Conservation (phyloP, 2,329 filamentous ascomycete genomes). For the Onygena corvina region DNA sequence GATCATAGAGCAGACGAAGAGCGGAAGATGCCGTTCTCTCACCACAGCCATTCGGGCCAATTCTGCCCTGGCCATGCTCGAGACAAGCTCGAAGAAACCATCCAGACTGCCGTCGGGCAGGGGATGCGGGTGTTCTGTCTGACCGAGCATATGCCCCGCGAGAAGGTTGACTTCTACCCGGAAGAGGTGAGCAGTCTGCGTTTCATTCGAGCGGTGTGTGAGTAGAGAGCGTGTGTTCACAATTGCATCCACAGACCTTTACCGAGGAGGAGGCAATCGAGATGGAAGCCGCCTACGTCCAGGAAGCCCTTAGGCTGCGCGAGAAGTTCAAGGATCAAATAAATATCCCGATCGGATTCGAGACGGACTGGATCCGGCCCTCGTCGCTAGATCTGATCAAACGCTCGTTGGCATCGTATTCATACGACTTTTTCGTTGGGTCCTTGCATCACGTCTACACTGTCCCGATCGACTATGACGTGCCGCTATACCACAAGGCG, state of each 20-base stretch:
- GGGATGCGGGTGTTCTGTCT: slow-evolving; percentile 75
- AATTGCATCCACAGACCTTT: neutral
- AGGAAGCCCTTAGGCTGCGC: slow-evolving; percentile 62
- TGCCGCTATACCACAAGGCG: slow-evolving; percentile 53
- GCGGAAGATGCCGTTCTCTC: slow-evolving; percentile 77
- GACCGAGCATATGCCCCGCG: slow-evolving; percentile 90
- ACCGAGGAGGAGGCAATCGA: slow-evolving; percentile 27
- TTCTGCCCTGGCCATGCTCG: slow-evolving; percentile 88
- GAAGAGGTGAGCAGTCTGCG: slow-evolving; percentile 53
- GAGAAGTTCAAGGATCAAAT: slow-evolving; percentile 58
- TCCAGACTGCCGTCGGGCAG: slow-evolving; percentile 63
- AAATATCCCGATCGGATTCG: slow-evolving; percentile 75
- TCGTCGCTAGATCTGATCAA: slow-evolving; percentile 50
- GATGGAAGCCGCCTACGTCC: slow-evolving; percentile 53
- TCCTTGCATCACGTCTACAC: slow-evolving; percentile 82
- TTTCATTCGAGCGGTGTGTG: slow-evolving; percentile 23
- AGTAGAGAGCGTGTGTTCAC: neutral
- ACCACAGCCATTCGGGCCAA: slow-evolving; percentile 95
- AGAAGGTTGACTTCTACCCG: slow-evolving; percentile 70
- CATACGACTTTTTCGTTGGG: slow-evolving; percentile 81
- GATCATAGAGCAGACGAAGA: neutral
- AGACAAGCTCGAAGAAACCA: slow-evolving; percentile 69
- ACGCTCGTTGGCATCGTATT: slow-evolving; percentile 46
- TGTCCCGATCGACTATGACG: slow-evolving; percentile 80
- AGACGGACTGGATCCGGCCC: slow-evolving; percentile 80